Evolutionary conservation across 768 basidiomycete species (phyloP), one percentile per base, ranked within the genome.

Genomic region (Hericium erinaceus): DNA sequence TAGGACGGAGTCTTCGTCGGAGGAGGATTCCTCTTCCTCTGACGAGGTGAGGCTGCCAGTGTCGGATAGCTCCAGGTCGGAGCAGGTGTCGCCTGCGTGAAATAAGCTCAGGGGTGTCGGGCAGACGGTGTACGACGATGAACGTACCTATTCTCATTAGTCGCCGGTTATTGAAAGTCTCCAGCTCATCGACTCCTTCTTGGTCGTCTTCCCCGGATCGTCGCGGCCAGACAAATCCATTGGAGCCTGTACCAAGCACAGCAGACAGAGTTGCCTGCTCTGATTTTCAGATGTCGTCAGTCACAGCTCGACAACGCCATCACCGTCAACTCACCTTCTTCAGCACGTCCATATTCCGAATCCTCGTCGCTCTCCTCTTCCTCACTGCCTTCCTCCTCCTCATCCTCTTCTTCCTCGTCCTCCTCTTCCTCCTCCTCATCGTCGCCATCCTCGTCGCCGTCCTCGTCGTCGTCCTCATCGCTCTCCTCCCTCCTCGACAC

Each of bases 191-290:
- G 15, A 84, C 80, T 33, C 82, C 75, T 18, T 83, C 85, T 12
- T 83, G 84, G 40, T 83, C 82, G 49, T 84, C 79, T 11, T 82
- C 78, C 11, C 37, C 46, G 52, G 72, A 73, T n/a, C 73, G 73
- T n/a, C 67, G 68, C 1, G 92, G 90, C 92, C 91, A 97, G 52
- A 93, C 76, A 54, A 88, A 78, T 0, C 90, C 94, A 64, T 90
- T 86, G 2, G 85, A 82, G 53, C 79, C 81, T 11, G 74, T 66
- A n/a, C 93, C 93, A 28, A 94, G 73, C 40, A 75, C 67, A 22
- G 72, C 69, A 54, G 72, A 73, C 39, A 74, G 68, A 9, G 71
- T 70, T 33, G 74, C 75, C 68, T 83, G 84, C 60, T 75, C 85
- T 84, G 57, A 55, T 52, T 58, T 8, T 41, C 60, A 39, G 20